These are phyloP conservation scores for Acanthamoeba triangularis DNA, from an alignment of 208 protist species.

Conservation along the genomic window DNA sequence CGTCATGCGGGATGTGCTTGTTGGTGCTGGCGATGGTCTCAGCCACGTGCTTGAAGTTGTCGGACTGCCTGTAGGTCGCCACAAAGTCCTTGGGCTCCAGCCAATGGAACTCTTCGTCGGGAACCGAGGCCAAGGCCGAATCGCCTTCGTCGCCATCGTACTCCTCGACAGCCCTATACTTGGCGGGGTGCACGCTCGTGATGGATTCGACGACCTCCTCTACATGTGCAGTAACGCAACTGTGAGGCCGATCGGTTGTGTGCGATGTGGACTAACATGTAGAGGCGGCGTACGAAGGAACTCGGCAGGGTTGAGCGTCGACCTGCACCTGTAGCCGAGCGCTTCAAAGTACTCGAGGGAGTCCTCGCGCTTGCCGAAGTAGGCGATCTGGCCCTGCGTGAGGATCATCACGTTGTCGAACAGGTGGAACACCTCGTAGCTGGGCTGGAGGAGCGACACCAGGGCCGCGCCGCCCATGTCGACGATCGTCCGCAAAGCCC, in stretches of 20 bases:
- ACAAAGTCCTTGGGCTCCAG: conserved; percentile 73
- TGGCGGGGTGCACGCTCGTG: conserved; percentile 9
- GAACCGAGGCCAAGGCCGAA: neutral
- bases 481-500: conserved; percentile 21
- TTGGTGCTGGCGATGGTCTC: conserved; percentile 16
- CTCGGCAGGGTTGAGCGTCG: conserved; percentile 80
- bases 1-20: neutral
- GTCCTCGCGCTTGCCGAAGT: conserved; percentile 45
- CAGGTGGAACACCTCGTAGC: conserved; percentile 70
- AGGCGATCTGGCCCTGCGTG: conserved; percentile 80
- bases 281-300: conserved; percentile 77
- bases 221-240: neutral
- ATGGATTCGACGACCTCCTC: conserved; percentile 72
- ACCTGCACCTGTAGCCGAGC: conserved; percentile 75
- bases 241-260: neutral
- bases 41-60: neutral
- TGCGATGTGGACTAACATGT: neutral
- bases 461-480: conserved; percentile 55
- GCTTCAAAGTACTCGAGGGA: conserved; percentile 77
- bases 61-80: conserved; percentile 44
- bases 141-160: neutral
- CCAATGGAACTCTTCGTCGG: conserved; percentile 55
- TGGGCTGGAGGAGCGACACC: conserved; percentile 68
- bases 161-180: conserved; percentile 33
- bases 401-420: conserved; percentile 79